Conservation (phyloP, 1,284 basidiomycete genomes). For the Ganoderma boninense region DNA sequence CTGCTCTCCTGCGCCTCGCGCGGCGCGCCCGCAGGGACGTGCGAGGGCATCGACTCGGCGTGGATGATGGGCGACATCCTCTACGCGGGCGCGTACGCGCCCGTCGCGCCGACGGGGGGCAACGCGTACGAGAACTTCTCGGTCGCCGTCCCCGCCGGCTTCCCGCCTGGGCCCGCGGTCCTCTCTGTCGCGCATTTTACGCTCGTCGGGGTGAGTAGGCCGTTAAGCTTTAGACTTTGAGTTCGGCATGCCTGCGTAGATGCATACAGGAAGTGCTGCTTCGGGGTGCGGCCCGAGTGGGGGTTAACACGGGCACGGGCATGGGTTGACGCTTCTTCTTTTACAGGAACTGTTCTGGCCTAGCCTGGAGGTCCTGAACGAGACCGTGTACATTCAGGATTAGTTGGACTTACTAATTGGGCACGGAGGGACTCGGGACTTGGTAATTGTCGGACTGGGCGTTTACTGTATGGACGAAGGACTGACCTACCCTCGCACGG, state of each 20-base stretch:
- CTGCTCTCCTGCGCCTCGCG: constrained; percentile 42
- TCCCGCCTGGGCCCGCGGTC: constrained; percentile 24
- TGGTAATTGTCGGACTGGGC: not conserved
- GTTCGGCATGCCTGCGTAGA: too few species aligned
- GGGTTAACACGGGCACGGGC: not conserved
- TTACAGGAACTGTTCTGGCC: constrained; percentile 18
- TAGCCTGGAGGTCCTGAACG: constrained; percentile 19
- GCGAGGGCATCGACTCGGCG: constrained; percentile 40
- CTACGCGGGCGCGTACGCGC: constrained; percentile 56
- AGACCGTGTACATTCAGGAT: constrained; percentile 17
- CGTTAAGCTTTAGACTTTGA: too few species aligned
- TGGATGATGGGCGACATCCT: constrained; percentile 50
- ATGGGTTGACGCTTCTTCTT: not conserved
- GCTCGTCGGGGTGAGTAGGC: constrained; percentile 27
- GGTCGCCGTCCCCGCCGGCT: constrained; percentile 25
- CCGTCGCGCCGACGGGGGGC: constrained; percentile 39
- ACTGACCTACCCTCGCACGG: not conserved
- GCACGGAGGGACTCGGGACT: not conserved
- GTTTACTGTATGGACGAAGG: not conserved
- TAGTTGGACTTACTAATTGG: not conserved
- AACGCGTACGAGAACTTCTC: constrained; percentile 30
- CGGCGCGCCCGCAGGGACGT: constrained; percentile 21
- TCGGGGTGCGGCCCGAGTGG: too few species aligned
- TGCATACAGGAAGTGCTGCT: too few species aligned
- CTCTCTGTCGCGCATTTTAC: constrained; percentile 28